Evolutionary conservation across 192 early-diverging fungal genomes (phyloP), one percentile per base, ranked within the genome.

Genomic region (Chytriomyces sp.): DNA sequence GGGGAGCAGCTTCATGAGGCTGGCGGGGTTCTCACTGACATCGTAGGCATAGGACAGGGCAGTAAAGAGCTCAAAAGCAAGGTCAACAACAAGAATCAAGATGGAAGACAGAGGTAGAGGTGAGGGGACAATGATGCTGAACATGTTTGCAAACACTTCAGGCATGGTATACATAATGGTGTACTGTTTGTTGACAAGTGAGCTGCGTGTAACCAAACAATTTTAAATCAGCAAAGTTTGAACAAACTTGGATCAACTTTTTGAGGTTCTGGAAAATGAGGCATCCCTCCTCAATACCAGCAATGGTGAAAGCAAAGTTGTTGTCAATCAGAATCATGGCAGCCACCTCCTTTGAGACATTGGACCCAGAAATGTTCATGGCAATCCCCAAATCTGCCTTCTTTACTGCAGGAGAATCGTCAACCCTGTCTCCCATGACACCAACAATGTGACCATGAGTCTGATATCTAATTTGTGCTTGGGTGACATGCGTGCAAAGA

Each of bases 241-340:
- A n/a, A n/a, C n/a, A n/a, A n/a, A n/a, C n/a, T 52, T 73, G 71
- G 73, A 98, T 93, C 14, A 92, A 93, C 82, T 99, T 99, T 73
- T 95, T 96, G 59, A 99, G 78, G 78, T 99, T 99, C 74, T 83
- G 82, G 79, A 99, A 99, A 72, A 99, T 96, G 54, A 97, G 78
- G 22, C 96, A 90, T 70, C 95, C 96, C 75, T 98, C 94, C 68
- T 91, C 88, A 74, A 98, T 96, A 75, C 94, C 96, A 31, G 85
- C 81, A 57, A 96, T 90, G 37, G 91, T 93, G 14, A 91, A 93
- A 12, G 95, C 91, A 90, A 99, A 99, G 85, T 99, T 93, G 80
- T 99, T 94, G 78, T 99, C 95, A 54, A 99, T 78, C 59, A 99
- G 81, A 70, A 99, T 94, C 96, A 99, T 99, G 54, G 91, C 81